Evolutionary conservation across 805 yeast species (phyloP).

Genomic region (Maudiozyma barnettii): DNA sequence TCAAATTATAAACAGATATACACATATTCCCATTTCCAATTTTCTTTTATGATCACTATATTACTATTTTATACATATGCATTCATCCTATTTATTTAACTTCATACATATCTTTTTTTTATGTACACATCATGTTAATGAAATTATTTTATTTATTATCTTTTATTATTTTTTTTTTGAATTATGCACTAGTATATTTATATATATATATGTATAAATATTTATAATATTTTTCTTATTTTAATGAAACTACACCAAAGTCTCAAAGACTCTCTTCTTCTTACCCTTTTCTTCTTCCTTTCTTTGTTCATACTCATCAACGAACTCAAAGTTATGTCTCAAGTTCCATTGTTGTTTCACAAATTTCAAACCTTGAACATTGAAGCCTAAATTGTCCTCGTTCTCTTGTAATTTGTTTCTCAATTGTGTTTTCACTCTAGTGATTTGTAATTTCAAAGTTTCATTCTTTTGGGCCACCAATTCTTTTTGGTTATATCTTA

Average conservation of each 20-base stretch:
- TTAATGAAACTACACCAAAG: constrained; percentile 26
- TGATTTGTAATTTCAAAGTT: constrained; percentile 51
- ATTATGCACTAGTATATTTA: not conserved
- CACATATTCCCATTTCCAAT: not conserved
- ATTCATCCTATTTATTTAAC: not conserved
- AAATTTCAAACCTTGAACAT: constrained; percentile 71
- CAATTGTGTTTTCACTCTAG: constrained; percentile 51
- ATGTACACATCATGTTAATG: not conserved
- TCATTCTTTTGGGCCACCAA: constrained; percentile 61
- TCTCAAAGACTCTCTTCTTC: constrained; percentile 66
- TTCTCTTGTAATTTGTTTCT: constrained; percentile 45
- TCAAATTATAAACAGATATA: not conserved
- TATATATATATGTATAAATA: constrained; percentile 1
- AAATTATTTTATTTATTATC: not conserved
- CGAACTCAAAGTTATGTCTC: constrained; percentile 62
- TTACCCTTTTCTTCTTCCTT: constrained; percentile 45
- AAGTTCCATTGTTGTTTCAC: constrained; percentile 70
- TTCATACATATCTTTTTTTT: not conserved
- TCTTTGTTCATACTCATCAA: constrained; percentile 54
- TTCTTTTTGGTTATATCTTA: constrained; percentile 70
- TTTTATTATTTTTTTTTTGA: not conserved
- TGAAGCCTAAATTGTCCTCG: constrained; percentile 63
- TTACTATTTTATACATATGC: not conserved
- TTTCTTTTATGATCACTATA: constrained; percentile 1
- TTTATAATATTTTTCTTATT: not conserved